These are phyloP conservation scores for Spathaspora gorwiae DNA, from an alignment of 805 yeast species.

Conservation along the genomic window DNA sequence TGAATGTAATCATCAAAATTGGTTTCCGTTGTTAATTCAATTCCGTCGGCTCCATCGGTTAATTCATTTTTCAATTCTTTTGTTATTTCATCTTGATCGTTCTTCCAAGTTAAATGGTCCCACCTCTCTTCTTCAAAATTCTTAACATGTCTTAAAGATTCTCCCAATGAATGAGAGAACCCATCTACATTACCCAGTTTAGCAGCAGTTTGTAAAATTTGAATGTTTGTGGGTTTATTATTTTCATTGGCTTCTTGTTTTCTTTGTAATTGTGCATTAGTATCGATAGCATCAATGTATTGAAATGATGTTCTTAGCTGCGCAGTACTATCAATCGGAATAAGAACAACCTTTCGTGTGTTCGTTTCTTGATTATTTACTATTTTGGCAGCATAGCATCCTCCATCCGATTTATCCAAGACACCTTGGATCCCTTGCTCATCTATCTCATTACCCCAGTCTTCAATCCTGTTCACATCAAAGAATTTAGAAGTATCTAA, in stretches of 20 bases:
- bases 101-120: conserved; percentile 28
- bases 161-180: conserved; percentile 28
- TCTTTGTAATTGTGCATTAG: conserved; percentile 34
- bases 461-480: conserved; percentile 57
- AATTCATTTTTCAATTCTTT: conserved; percentile 12
- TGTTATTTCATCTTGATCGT: conserved; percentile 14
- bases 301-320: conserved; percentile 81
- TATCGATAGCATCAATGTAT: conserved; percentile 63
- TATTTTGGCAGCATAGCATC: conserved; percentile 32
- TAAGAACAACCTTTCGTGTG: conserved; percentile 47
- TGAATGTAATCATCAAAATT: conserved; percentile 23
- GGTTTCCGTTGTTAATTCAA: conserved; percentile 17
- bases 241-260: conserved; percentile 36
- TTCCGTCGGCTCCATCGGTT: conserved; percentile 12
- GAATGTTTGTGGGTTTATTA: conserved; percentile 30
- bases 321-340: conserved; percentile 61
- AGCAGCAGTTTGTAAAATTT: conserved; percentile 35
- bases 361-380: conserved; percentile 7
- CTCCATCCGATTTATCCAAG: conserved; percentile 49
- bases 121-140: conserved; percentile 40
- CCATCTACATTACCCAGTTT: conserved; percentile 21
- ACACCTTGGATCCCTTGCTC: conserved; percentile 71
- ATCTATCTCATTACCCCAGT: conserved; percentile 57
- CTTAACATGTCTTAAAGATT: conserved; percentile 35
- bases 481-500: conserved; percentile 63